Evolutionary conservation across 2,329 filamentous ascomycete genomes (phyloP).

Genomic region (Diaporthe vexans): DNA sequence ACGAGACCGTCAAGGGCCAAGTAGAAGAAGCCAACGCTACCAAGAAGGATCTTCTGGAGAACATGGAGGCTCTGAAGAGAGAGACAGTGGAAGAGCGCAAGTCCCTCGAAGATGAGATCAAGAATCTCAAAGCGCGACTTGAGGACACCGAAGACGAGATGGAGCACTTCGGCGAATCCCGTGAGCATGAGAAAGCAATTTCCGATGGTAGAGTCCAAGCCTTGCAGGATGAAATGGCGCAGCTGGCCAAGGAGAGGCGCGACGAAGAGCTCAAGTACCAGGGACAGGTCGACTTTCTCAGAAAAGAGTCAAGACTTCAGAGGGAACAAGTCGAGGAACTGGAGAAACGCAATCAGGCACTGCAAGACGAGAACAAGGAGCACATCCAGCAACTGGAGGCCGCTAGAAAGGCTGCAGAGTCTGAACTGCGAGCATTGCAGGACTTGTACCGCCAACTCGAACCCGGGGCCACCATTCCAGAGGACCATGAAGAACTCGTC

Average conservation of each 20-base stretch:
- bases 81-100: conserved; percentile 91
- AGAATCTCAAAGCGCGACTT: conserved; percentile 79
- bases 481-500: conserved; percentile 70
- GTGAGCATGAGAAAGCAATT: conserved; percentile 83
- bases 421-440: conserved; percentile 67
- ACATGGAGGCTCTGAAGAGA: conserved; percentile 91
- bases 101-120: conserved; percentile 85
- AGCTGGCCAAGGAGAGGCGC: conserved; percentile 68
- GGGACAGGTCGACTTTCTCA: conserved; percentile 73
- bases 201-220: conserved; percentile 77
- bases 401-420: conserved; percentile 65
- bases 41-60: conserved; percentile 93
- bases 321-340: conserved; percentile 72
- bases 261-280: conserved; percentile 72
- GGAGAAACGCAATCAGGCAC: conserved; percentile 68
- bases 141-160: conserved; percentile 95
- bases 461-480: conserved; percentile 65
- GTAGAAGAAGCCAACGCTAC: conserved; percentile 91
- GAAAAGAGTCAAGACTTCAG: conserved; percentile 71
- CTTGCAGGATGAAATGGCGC: conserved; percentile 80
- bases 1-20: conserved; percentile 74
- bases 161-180: conserved; percentile 84
- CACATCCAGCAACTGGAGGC: conserved; percentile 65
- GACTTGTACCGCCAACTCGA: conserved; percentile 72
- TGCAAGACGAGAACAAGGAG: conserved; percentile 67